Conservation (phyloP, 2,329 filamentous ascomycete genomes). For the Penicillium sp. region DNA sequence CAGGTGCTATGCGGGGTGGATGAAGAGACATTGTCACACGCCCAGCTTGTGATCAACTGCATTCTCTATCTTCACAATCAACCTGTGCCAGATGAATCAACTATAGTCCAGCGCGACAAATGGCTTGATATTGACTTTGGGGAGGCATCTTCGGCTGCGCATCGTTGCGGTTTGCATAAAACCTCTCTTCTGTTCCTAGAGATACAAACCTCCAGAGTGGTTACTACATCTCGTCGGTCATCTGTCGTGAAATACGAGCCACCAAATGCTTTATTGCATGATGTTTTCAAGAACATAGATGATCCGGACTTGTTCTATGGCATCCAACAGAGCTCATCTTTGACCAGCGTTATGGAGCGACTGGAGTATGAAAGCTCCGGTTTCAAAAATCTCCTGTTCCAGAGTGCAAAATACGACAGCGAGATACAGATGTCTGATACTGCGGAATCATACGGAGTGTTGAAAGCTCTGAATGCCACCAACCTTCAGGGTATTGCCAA, state of each 20-base stretch:
- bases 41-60: constrained; percentile 71
- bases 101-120: constrained; percentile 71
- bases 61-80: constrained; percentile 88
- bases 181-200: constrained; percentile 83
- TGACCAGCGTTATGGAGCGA: constrained; percentile 74
- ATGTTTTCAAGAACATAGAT: constrained; percentile 87
- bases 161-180: constrained; percentile 79
- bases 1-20: constrained; percentile 58
- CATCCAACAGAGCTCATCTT: constrained; percentile 71
- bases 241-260: constrained; percentile 56
- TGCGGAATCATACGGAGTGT: constrained; percentile 65
- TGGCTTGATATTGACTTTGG: constrained; percentile 86
- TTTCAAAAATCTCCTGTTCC: constrained; percentile 81
- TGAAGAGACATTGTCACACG: constrained; percentile 56
- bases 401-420: constrained; percentile 86
- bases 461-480: constrained; percentile 74
- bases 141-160: constrained; percentile 68
- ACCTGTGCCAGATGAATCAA: constrained; percentile 69
- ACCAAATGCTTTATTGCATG: constrained; percentile 68
- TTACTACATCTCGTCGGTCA: constrained; percentile 64
- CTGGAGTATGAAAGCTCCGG: constrained; percentile 89
- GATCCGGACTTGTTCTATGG: constrained; percentile 97
- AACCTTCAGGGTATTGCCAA: constrained; percentile 85
- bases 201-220: constrained; percentile 59
- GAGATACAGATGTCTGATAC: constrained; percentile 63